phyloP scores from a whole-genome alignment of 176 grass and related monocot genomes.

The Elaeis guineensis region DNA sequence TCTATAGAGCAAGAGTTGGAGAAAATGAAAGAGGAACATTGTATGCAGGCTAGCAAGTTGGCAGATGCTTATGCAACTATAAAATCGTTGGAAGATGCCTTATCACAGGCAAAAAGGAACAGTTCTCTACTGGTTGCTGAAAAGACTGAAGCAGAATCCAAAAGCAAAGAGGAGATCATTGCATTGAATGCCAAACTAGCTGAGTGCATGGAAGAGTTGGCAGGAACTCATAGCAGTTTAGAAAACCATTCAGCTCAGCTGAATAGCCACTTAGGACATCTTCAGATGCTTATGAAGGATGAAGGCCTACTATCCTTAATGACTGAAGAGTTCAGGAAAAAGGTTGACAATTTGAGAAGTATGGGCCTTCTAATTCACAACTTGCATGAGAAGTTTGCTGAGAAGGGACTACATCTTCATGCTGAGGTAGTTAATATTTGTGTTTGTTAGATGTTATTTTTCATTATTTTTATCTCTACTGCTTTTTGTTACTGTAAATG shows the following conservation, averaged over 20 bases:
- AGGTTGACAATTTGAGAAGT: slow-evolving; percentile 46
- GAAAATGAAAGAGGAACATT: slow-evolving; percentile 66
- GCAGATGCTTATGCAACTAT: slow-evolving; percentile 54
- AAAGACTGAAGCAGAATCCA: slow-evolving; percentile 48
- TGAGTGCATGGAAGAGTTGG: slow-evolving; percentile 60
- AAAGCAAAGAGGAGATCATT: slow-evolving; percentile 45
- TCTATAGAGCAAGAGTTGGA: slow-evolving; percentile 65
- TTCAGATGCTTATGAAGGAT: slow-evolving; percentile 53
- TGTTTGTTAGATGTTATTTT: too few species aligned
- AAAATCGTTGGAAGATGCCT: slow-evolving; percentile 57
- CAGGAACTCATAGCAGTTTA: slow-evolving; percentile 42
- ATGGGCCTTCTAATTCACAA: slow-evolving; percentile 58
- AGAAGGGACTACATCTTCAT: slow-evolving; percentile 41
- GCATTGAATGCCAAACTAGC: slow-evolving; percentile 52
- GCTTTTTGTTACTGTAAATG: neutral
- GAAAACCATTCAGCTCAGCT: slow-evolving; percentile 51
- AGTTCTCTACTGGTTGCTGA: slow-evolving; percentile 38
- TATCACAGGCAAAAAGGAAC: slow-evolving; percentile 48
- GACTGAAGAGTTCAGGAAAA: slow-evolving; percentile 66
- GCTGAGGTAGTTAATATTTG: slow-evolving; percentile 50
- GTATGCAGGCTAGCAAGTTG: slow-evolving; percentile 44
- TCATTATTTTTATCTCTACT: neutral
- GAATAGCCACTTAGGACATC: slow-evolving; percentile 54
- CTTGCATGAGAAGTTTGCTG: slow-evolving; percentile 66
- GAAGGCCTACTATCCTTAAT: slow-evolving; percentile 41